Evolutionary conservation across 805 yeast species (phyloP).

Genomic region (Candida oleophila): DNA sequence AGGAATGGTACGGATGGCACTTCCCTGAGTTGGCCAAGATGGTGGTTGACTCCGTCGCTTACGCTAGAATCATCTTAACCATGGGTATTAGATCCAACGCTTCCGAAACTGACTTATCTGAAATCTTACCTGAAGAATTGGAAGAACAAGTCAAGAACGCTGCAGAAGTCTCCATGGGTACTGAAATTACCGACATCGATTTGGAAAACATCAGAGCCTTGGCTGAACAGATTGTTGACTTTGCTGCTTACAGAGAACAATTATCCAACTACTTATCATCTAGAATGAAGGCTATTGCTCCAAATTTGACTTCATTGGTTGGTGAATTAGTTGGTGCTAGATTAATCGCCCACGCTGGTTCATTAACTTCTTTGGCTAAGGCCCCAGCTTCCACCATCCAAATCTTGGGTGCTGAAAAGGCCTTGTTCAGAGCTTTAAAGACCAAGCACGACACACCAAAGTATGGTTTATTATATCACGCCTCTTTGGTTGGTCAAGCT

Average conservation of each 20-base stretch:
- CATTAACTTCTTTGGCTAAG: conserved; percentile 89
- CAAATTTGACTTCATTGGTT: conserved; percentile 90
- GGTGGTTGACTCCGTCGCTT: conserved; percentile 92
- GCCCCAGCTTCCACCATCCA: conserved; percentile 99
- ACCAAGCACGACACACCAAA: conserved; percentile 99
- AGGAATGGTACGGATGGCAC: conserved; percentile 99
- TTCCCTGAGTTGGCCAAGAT: conserved; percentile 99
- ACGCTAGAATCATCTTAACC: conserved; percentile 86
- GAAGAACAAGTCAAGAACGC: conserved; percentile 78
- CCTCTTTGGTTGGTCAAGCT: conserved; percentile 96
- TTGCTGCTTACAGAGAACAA: conserved; percentile 95
- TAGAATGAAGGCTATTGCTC: conserved; percentile 99
- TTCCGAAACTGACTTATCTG: conserved; percentile 75
- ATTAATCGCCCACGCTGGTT: conserved; percentile 96
- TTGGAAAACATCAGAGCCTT: conserved; percentile 82
- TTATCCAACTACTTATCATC: conserved; percentile 85
- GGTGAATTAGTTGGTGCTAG: conserved; percentile 99
- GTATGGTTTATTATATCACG: conserved; percentile 95
- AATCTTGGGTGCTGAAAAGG: conserved; percentile 98
- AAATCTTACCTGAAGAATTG: conserved; percentile 45
- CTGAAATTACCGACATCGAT: conserved; percentile 93
- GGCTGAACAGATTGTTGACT: conserved; percentile 95
- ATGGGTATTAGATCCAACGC: conserved; percentile 96
- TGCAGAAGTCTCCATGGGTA: conserved; percentile 99
- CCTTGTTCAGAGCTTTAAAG: conserved; percentile 96